These are phyloP conservation scores for Sporisorium graminicola DNA, from an alignment of 1,284 basidiomycete genomes.

Conservation along the genomic window DNA sequence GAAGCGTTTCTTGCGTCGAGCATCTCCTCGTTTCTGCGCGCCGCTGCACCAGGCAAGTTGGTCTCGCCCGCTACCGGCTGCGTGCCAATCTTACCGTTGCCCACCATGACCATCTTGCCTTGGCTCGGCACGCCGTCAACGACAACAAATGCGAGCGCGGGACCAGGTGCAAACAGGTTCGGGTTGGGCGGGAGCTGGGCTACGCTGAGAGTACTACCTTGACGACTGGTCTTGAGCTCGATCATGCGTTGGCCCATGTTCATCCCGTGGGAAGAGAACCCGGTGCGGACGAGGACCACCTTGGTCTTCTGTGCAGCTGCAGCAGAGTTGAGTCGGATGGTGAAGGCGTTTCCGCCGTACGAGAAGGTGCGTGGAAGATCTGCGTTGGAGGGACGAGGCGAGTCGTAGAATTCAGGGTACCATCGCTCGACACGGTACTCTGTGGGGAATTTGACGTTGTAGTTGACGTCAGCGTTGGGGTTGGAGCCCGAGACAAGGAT, in stretches of 20 bases:
- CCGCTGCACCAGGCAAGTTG: constrained; percentile 18
- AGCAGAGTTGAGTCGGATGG: constrained; percentile 37
- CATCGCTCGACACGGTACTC: constrained; percentile 60
- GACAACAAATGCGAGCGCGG: constrained; percentile 65
- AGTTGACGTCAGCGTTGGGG: constrained; percentile 58
- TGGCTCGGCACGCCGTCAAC: constrained; percentile 63
- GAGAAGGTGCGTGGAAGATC: constrained; percentile 47
- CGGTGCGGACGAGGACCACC: constrained; percentile 84
- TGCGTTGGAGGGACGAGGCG: constrained; percentile 50
- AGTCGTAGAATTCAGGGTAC: constrained; percentile 61
- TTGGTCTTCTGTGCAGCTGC: constrained; percentile 71
- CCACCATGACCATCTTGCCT: constrained; percentile 65
- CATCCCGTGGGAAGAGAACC: constrained; percentile 94
- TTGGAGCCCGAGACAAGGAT: constrained; percentile 61
- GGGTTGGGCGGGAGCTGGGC: constrained; percentile 63
- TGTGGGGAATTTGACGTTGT: constrained; percentile 47
- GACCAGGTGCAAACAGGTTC: constrained; percentile 64
- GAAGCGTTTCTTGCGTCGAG: background rate
- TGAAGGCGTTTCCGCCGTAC: constrained; percentile 61
- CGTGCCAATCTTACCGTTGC: constrained; percentile 57
- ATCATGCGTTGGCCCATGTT: constrained; percentile 82
- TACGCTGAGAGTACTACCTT: constrained; percentile 46
- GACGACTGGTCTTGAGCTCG: constrained; percentile 42
- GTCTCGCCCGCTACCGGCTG: constrained; percentile 42
- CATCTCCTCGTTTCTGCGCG: constrained; percentile 14